A percentile compares a stretch with the other conserved stretches of the same genome.
Conservation (phyloP, 257 asterid species). For the Nicotiana sylvestris region DNA sequence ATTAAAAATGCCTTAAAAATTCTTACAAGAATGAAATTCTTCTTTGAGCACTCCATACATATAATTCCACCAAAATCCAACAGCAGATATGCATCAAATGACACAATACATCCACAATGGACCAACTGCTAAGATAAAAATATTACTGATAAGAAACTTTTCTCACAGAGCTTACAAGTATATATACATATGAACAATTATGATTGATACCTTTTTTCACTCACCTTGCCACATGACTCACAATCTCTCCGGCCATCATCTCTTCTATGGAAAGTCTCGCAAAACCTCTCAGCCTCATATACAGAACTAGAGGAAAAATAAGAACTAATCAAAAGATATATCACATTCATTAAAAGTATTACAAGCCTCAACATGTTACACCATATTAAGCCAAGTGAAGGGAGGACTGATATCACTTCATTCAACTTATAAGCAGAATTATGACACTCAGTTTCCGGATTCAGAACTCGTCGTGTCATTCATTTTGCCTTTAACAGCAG, state of each 20-base stretch:
- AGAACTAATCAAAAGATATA: background rate
- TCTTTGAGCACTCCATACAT: slow-evolving; percentile 78
- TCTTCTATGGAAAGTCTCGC: slow-evolving; percentile 64
- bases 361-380: background rate
- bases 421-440: background rate
- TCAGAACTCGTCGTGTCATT: background rate
- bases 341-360: background rate
- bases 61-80: slow-evolving; percentile 74
- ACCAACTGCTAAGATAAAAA: slow-evolving; percentile 41
- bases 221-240: slow-evolving; percentile 74
- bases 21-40: slow-evolving; percentile 59
- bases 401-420: background rate
- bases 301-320: slow-evolving; percentile 41
- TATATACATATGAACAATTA: background rate
- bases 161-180: background rate
- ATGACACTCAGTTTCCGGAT: background rate
- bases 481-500: background rate
- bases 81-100: slow-evolving; percentile 60
- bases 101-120: slow-evolving; percentile 84
- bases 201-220: slow-evolving; percentile 17
- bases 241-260: slow-evolving; percentile 90
- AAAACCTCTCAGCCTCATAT: slow-evolving; percentile 61
- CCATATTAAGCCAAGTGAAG: background rate
- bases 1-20: background rate
- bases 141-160: background rate